phyloP scores from a whole-genome alignment of 2,329 filamentous ascomycete species.

The Paracamarosporium sp. region DNA sequence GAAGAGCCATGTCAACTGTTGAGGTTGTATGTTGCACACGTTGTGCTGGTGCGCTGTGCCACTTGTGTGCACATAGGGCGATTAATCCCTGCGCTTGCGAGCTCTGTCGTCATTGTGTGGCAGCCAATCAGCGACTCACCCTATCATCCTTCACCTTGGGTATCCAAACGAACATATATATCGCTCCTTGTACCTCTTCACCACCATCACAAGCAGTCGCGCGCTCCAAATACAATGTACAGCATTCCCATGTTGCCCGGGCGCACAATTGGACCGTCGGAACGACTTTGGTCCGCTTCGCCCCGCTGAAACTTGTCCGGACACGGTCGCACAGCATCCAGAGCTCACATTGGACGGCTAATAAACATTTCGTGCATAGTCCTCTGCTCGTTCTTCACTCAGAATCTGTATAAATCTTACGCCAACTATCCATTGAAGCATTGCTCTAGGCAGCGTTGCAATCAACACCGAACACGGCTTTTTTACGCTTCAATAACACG shows the following conservation, averaged over 20 bases:
- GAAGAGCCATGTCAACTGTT: no score
- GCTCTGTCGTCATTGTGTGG: background rate
- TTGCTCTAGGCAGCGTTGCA: no score
- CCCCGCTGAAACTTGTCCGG: conserved; percentile 35
- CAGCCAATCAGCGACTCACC: background rate
- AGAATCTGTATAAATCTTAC: background rate
- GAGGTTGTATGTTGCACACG: no score
- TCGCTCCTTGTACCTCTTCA: background rate
- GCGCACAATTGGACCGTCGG: conserved; percentile 13
- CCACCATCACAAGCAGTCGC: background rate
- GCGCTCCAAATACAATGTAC: background rate
- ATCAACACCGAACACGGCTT: background rate
- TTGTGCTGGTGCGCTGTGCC: background rate
- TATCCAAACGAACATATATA: background rate
- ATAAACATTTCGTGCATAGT: background rate
- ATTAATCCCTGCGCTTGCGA: background rate
- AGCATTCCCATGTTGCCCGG: background rate
- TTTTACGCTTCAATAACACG: background rate
- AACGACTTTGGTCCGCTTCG: conserved; percentile 18
- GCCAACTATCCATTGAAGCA: background rate
- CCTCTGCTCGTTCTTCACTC: background rate
- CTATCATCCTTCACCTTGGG: background rate
- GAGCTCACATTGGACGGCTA: background rate
- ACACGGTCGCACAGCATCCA: background rate
- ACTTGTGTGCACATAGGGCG: background rate